Conservation (phyloP, 2,329 filamentous ascomycete species). For the Gnomoniopsis sp. region DNA sequence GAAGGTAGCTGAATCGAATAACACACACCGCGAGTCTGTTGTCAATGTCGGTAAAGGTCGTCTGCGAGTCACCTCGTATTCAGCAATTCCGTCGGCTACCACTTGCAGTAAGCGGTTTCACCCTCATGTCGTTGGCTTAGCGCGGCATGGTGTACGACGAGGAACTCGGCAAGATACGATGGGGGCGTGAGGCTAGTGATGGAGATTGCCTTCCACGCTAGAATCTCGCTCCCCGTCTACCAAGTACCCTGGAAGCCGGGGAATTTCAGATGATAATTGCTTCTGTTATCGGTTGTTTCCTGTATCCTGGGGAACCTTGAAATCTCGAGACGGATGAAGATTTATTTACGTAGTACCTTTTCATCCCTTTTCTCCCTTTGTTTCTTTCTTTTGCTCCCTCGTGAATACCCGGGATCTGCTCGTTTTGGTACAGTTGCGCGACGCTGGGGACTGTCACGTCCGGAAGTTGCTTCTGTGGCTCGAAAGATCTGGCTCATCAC, state of each 20-base stretch:
- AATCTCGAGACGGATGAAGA: not conserved
- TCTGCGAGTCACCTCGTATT: conserved; percentile 2
- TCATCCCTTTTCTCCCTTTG: not conserved
- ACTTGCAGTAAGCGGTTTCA: conserved; percentile 1
- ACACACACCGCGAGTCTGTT: not conserved
- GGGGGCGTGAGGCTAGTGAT: not conserved
- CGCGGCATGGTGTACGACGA: not conserved
- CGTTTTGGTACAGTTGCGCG: too few species aligned
- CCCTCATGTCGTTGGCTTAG: not conserved
- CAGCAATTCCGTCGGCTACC: not conserved
- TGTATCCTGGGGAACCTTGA: not conserved
- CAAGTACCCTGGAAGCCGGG: not conserved
- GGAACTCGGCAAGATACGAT: not conserved
- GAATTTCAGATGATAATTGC: not conserved
- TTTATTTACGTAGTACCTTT: not conserved
- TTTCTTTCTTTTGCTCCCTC: not conserved
- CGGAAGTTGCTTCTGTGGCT: not conserved
- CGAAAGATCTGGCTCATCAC: not conserved
- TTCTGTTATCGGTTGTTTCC: not conserved
- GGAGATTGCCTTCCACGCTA: not conserved
- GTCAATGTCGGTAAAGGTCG: not conserved
- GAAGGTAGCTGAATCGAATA: not conserved
- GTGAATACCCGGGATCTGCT: not conserved
- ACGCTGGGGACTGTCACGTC: too few species aligned
- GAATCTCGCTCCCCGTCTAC: not conserved